phyloP scores from a whole-genome alignment of 768 basidiomycete genomes.

The Cyclocybe cylindracea region DNA sequence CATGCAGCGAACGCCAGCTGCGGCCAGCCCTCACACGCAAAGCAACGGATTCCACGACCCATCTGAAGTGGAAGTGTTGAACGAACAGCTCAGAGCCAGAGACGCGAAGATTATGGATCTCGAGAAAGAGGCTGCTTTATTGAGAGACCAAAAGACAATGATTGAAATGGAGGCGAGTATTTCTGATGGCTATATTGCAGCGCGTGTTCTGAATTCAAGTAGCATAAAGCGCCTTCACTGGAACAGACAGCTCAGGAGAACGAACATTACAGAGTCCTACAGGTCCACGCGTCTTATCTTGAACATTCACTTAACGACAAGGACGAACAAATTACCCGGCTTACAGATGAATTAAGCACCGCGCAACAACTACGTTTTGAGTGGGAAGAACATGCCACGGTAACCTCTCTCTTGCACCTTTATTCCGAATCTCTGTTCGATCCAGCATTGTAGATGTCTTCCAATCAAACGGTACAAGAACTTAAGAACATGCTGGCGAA shows the following conservation, averaged over 20 bases:
- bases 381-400: slow-evolving; percentile 46
- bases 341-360: slow-evolving; percentile 45
- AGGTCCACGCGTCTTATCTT: slow-evolving; percentile 52
- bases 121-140: slow-evolving; percentile 42
- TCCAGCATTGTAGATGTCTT: slow-evolving; percentile 27
- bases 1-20: slow-evolving; percentile 38
- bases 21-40: slow-evolving; percentile 28
- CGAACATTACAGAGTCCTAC: slow-evolving; percentile 54
- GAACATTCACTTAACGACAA: slow-evolving; percentile 42
- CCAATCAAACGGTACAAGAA: slow-evolving; percentile 60
- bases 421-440: neutral
- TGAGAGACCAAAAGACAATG: slow-evolving; percentile 45
- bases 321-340: slow-evolving; percentile 35
- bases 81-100: slow-evolving; percentile 41
- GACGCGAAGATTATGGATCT: slow-evolving; percentile 51
- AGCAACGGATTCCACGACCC: slow-evolving; percentile 39
- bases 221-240: slow-evolving; percentile 45
- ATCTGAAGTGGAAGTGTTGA: slow-evolving; percentile 36
- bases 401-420: slow-evolving; percentile 26
- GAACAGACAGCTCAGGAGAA: slow-evolving; percentile 45
- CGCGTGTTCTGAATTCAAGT: neutral
- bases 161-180: slow-evolving; percentile 47
- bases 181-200: neutral
- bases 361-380: slow-evolving; percentile 42
- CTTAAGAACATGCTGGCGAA: slow-evolving; percentile 59